Evolutionary conservation across 2,329 filamentous ascomycete genomes (phyloP).

Genomic region (Hypoxylon sp.): DNA sequence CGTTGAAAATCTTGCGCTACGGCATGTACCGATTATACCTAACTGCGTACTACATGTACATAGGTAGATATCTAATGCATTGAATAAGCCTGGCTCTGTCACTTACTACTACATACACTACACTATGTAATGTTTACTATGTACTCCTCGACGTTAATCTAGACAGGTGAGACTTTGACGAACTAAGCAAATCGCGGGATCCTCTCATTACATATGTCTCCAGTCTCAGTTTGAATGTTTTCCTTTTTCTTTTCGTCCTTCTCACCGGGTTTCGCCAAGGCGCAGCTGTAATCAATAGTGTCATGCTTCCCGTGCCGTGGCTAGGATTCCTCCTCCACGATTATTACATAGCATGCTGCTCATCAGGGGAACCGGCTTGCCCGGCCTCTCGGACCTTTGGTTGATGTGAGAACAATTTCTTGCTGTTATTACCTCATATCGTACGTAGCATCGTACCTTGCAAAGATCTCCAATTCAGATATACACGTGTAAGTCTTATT

Average conservation of each 20-base stretch:
- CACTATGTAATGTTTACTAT: too few species aligned
- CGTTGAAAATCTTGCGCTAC: not conserved
- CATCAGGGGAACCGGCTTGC: not conserved
- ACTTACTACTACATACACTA: too few species aligned
- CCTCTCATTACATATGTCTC: not conserved
- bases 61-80: not conserved
- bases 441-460: not conserved
- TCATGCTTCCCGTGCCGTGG: conserved; percentile 10
- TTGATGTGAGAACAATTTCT: conserved; percentile 1
- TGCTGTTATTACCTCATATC: conserved; percentile 8
- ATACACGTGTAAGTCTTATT: not conserved
- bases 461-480: conserved; percentile 1
- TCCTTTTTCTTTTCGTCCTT: not conserved
- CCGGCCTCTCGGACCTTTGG: not conserved
- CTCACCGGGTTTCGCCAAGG: not conserved
- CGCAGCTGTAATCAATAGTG: not conserved
- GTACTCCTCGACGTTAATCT: too few species aligned
- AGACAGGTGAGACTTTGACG: not conserved
- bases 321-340: not conserved
- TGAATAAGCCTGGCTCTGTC: not conserved
- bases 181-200: not conserved
- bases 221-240: not conserved
- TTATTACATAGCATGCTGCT: not conserved
- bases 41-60: too few species aligned
- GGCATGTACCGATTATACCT: not conserved